Base-by-base conservation (phyloP, 768 basidiomycete species). In the Agaricus subrufescens region DNA sequence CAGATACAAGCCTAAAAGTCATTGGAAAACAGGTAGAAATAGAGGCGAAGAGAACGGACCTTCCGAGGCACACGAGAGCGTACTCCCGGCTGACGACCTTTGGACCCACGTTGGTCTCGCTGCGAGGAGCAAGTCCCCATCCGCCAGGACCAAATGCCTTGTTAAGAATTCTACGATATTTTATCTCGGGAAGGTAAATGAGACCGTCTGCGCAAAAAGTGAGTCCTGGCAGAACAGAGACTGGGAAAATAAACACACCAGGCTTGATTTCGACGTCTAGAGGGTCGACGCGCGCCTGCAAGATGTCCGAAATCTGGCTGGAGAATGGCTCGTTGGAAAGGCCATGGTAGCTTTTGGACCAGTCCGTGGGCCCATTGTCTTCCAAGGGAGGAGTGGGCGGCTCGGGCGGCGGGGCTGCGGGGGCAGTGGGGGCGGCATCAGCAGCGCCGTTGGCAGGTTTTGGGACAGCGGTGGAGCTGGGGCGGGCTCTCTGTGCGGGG, bases 141-240 rank as follows among this genome's bases (percentile, higher is more conserved):
- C 87, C 94, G 6, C 96, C 96, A 19, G 96, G 96, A 10, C 96
- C 94, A 64, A 98, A 98, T 0, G 96, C 94, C 62, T 80, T 85
- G 75, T 98, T 98, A 46, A 98, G 72, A 34, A 92, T 85, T 25
- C 96, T 83, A 15, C 96, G 82, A 65, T 98, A 98, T 67, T 97
- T 96, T 65, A 98, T 98, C 71, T 98, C 96, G 19, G 96, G 96
- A 6, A 98, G 84, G 71, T 98, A 98, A 10, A 97, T 73, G 42
- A 98, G 77, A 4, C 96, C 96, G 62, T 98, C 96, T 96, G 56
- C 7, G 5, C 23, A 9, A 37, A 19, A 11, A 43, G 37, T 54
- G 19, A 58, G 15, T 23, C 48, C 40, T 26, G 53, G 30, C 51
- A 38, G 15, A 23, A 11, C 8, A 26, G 3, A 31, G 31, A 11